Evolutionary conservation across 164 flowering plant genomes (phyloP).

Genomic region (Nymphaea colorata): DNA sequence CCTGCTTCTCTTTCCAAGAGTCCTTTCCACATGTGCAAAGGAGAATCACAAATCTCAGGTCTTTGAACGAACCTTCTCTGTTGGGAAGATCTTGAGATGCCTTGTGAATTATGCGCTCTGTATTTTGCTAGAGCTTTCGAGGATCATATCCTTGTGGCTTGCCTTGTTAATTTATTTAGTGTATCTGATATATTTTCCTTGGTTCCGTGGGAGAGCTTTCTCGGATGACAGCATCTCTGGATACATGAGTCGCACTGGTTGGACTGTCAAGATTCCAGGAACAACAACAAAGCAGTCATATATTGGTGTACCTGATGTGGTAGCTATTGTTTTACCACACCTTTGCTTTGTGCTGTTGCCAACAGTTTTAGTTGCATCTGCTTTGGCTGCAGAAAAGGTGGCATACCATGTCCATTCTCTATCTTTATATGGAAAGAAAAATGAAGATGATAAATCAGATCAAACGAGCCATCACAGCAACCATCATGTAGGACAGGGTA

Average conservation of each 20-base stretch:
- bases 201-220: slow-evolving; percentile 68
- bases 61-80: slow-evolving; percentile 11
- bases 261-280: slow-evolving; percentile 34
- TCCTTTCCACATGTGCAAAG: slow-evolving; percentile 22
- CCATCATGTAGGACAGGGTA: slow-evolving; percentile 10
- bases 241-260: slow-evolving; percentile 81
- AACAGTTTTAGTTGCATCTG: slow-evolving; percentile 30
- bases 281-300: slow-evolving; percentile 17
- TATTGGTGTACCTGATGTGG: slow-evolving; percentile 77
- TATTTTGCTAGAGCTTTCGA: slow-evolving; percentile 45
- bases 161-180: slow-evolving; percentile 40
- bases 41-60: slow-evolving; percentile 36
- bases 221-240: slow-evolving; percentile 37
- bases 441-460: slow-evolving; percentile 38
- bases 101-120: slow-evolving; percentile 26
- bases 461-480: slow-evolving; percentile 1
- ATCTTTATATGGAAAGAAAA: slow-evolving; percentile 54
- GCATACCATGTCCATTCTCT: slow-evolving; percentile 26
- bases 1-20: slow-evolving; percentile 49
- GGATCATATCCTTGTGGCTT: slow-evolving; percentile 38
- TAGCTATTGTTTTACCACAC: slow-evolving; percentile 81
- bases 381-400: slow-evolving; percentile 54
- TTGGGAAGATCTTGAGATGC: slow-evolving; percentile 20
- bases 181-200: slow-evolving; percentile 62
- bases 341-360: slow-evolving; percentile 58